Conservation (phyloP, 345 rosid genomes). For the Triadica sebifera region DNA sequence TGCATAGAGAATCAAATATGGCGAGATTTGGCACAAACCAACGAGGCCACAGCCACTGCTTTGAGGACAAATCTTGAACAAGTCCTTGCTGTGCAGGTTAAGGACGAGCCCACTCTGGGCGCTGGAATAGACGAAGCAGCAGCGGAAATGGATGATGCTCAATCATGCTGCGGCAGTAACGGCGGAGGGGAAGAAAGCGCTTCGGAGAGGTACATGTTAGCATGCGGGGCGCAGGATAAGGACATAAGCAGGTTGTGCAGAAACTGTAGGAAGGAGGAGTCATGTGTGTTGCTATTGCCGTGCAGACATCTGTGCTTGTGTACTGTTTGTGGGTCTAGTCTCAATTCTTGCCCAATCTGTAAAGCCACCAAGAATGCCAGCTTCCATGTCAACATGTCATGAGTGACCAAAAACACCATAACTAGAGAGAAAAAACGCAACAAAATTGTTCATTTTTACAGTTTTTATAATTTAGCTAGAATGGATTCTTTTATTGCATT, state of each 20-base stretch:
- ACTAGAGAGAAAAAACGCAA: neutral
- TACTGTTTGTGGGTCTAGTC: slow-evolving; percentile 54
- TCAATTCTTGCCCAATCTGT: slow-evolving; percentile 72
- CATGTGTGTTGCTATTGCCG: slow-evolving; percentile 75
- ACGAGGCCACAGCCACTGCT: slow-evolving; percentile 72
- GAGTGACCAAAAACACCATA: neutral
- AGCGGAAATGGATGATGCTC: slow-evolving; percentile 55
- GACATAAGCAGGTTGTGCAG: slow-evolving; percentile 42
- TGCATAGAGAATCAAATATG: slow-evolving; percentile 77
- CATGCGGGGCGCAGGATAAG: slow-evolving; percentile 17
- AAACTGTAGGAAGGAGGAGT: slow-evolving; percentile 58
- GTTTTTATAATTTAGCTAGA: neutral
- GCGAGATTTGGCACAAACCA: slow-evolving; percentile 75
- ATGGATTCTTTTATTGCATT: neutral
- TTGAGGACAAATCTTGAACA: slow-evolving; percentile 65
- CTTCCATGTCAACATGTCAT: slow-evolving; percentile 67
- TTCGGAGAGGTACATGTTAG: slow-evolving; percentile 16
- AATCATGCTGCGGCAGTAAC: slow-evolving; percentile 68
- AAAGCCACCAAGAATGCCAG: slow-evolving; percentile 56
- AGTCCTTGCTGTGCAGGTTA: slow-evolving; percentile 46
- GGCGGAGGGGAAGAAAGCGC: slow-evolving; percentile 16
- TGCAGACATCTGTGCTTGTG: slow-evolving; percentile 85
- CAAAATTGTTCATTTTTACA: neutral
- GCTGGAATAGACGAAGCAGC: slow-evolving; percentile 31
- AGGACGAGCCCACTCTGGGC: slow-evolving; percentile 22